phyloP scores from a whole-genome alignment of 2,329 filamentous ascomycete genomes.

The Epichloe gansuensis region DNA sequence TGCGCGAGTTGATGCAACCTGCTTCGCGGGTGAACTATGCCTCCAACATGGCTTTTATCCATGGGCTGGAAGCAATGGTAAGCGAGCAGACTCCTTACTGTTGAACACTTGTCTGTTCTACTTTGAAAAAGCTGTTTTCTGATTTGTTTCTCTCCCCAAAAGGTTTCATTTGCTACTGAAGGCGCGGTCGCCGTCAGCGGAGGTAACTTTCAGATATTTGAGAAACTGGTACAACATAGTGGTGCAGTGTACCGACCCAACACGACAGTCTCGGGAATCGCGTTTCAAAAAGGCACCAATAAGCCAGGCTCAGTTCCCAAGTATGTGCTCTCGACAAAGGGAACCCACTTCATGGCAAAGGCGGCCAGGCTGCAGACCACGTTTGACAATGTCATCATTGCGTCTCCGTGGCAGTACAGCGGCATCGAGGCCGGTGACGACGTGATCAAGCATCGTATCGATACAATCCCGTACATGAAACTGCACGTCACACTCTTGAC shows the following conservation, averaged over 20 bases:
- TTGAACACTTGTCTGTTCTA: background rate
- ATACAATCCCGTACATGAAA: slow-evolving; percentile 70
- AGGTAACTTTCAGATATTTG: slow-evolving; percentile 92
- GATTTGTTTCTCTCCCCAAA: background rate
- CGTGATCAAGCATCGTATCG: slow-evolving; percentile 57
- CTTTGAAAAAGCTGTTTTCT: background rate
- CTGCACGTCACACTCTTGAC: slow-evolving; percentile 86
- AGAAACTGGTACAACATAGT: slow-evolving; percentile 59
- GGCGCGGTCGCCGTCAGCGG: slow-evolving; percentile 67
- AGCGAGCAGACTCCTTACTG: slow-evolving; percentile 3
- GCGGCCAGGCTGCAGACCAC: slow-evolving; percentile 31
- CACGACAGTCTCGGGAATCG: slow-evolving; percentile 52
- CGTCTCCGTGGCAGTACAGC: slow-evolving; percentile 72
- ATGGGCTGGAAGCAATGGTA: slow-evolving; percentile 78
- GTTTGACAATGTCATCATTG: slow-evolving; percentile 74
- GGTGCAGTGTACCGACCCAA: slow-evolving; percentile 50
- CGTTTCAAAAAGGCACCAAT: slow-evolving; percentile 31
- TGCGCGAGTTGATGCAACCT: slow-evolving; percentile 75
- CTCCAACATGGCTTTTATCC: slow-evolving; percentile 73
- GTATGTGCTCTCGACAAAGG: slow-evolving; percentile 32
- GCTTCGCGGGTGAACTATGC: slow-evolving; percentile 91
- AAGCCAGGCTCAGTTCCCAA: slow-evolving; percentile 26
- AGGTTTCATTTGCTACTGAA: slow-evolving; percentile 77
- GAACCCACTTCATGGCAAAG: slow-evolving; percentile 10
- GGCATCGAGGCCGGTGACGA: slow-evolving; percentile 49